Percentiles rank a stretch among this genome's conserved stretches.
Conservation (phyloP, 2,329 filamentous ascomycete species). For the Apiospora phragmitis region DNA sequence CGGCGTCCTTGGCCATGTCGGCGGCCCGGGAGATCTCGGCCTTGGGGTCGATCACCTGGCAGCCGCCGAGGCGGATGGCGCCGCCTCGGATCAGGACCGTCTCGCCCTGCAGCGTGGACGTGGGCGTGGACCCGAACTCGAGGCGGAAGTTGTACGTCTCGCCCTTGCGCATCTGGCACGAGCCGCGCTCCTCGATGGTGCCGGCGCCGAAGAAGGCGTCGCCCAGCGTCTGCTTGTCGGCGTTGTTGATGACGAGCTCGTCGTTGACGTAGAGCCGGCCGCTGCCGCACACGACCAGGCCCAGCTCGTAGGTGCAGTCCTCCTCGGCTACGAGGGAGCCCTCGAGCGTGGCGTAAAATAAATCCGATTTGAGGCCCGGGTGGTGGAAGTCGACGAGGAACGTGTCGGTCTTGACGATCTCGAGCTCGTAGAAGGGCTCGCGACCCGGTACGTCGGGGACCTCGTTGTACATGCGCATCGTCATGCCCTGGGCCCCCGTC, state of each 20-base stretch:
- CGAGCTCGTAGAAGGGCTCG: slow-evolving; percentile 50
- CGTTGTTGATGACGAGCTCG: slow-evolving; percentile 64
- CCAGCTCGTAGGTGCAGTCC: slow-evolving; percentile 63
- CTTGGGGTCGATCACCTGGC: slow-evolving; percentile 56
- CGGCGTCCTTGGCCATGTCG: slow-evolving; percentile 65
- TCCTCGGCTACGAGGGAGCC: slow-evolving; percentile 61
- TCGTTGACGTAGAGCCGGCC: slow-evolving; percentile 66
- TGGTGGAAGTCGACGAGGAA: slow-evolving; percentile 52
- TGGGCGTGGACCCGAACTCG: slow-evolving; percentile 60
- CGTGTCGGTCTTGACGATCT: slow-evolving; percentile 49
- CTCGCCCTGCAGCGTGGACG: slow-evolving; percentile 53
- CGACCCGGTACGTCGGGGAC: slow-evolving; percentile 49
- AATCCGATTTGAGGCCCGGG: slow-evolving; percentile 48
- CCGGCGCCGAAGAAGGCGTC: slow-evolving; percentile 66
- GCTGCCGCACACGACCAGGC: slow-evolving; percentile 65
- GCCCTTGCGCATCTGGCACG: slow-evolving; percentile 57
- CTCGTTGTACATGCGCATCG: slow-evolving; percentile 63
- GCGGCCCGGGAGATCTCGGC: slow-evolving; percentile 67
- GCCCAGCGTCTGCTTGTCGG: slow-evolving; percentile 61
- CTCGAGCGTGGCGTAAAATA: slow-evolving; percentile 64
- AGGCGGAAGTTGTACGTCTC: slow-evolving; percentile 59
- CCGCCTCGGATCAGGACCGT: slow-evolving; percentile 57
- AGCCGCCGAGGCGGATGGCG: slow-evolving; percentile 62
- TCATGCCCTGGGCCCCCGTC: slow-evolving; percentile 58
- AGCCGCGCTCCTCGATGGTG: slow-evolving; percentile 63